Evolutionary conservation across 495 filamentous ascomycete species (phyloP), one percentile per base, ranked within the genome.

Genomic region (Cercophora newfieldiana): DNA sequence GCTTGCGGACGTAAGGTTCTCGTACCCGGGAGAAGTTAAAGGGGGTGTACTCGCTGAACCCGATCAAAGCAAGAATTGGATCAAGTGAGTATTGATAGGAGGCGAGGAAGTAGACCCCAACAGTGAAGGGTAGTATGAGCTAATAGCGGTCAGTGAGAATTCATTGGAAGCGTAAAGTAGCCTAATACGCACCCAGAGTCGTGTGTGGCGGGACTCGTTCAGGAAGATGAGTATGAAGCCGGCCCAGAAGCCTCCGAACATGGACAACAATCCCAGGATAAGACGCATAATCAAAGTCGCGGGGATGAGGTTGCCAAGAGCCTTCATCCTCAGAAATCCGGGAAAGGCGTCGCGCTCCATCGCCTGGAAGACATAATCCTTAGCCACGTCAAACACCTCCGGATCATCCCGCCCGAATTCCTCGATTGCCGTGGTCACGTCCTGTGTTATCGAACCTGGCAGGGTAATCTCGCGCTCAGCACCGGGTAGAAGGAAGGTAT

Each of bases 331-430:
- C 67, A 99, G 85, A 82, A 99, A 99, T 24, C 94, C 94, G 3
- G 95, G 95, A 78, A 97, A 99, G 16, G 95, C 95, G 79, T 98
- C 95, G 49, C 96, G 88, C 78, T 99, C 95, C 96, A 99, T 99
- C 2, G 95, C 95, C 74, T 98, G 96, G 78, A 97, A 99, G 54
- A 97, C 94, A 74, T 98, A 99, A 79, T 99, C 96, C 78, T 98
- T 98, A 26, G 95, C 95, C 2, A 90, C 88, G 74, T 97, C 94
- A 68, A 99, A 99, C 12, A 99, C 88, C 74, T 98, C 95, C 1
- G 95, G 95, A 73, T 99, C 95, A 69, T 97, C 96, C 71, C 95
- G 88, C 50, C 90, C 90, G 62, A 90, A 87, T 61, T 94, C 89
- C 75, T 99, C 95, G 61, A 99, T 93, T 18, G 90, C 83, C 50